These are phyloP conservation scores for Pythium scleroteichum DNA, from an alignment of 352 stramenopile genomes.

Conservation along the genomic window DNA sequence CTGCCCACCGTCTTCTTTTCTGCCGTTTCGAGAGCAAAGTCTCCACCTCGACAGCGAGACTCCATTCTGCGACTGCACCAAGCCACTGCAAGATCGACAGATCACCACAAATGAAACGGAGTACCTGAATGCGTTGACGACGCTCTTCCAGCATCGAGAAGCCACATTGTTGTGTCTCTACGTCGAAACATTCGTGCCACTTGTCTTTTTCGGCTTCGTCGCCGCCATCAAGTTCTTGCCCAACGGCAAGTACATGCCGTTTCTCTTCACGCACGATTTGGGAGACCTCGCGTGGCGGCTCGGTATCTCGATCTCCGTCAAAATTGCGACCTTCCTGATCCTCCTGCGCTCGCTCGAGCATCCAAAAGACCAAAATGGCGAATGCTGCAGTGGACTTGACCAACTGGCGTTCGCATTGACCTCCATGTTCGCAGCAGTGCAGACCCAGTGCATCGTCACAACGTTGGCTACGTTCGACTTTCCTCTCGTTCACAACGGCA, in stretches of 20 bases:
- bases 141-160: constrained; percentile 8
- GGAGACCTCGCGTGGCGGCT: background rate
- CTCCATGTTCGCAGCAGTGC: background rate
- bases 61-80: too few species aligned
- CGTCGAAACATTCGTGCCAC: constrained; percentile 15
- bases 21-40: too few species aligned
- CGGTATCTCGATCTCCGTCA: background rate
- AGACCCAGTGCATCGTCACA: background rate
- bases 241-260: constrained; percentile 7
- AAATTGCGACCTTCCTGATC: background rate
- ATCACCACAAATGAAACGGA: too few species aligned
- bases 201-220: constrained; percentile 7
- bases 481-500: constrained; percentile 4
- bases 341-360: background rate
- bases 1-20: too few species aligned
- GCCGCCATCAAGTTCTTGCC: background rate
- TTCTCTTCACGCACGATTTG: background rate
- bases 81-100: too few species aligned
- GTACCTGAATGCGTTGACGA: too few species aligned
- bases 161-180: constrained; percentile 11
- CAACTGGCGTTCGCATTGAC: constrained; percentile 1
- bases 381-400: background rate
- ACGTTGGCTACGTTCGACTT: constrained; percentile 5
- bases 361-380: too few species aligned
- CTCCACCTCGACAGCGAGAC: too few species aligned